These are phyloP conservation scores for Helianthus annuus DNA, from an alignment of 129 eudicot genomes.

Conservation along the genomic window DNA sequence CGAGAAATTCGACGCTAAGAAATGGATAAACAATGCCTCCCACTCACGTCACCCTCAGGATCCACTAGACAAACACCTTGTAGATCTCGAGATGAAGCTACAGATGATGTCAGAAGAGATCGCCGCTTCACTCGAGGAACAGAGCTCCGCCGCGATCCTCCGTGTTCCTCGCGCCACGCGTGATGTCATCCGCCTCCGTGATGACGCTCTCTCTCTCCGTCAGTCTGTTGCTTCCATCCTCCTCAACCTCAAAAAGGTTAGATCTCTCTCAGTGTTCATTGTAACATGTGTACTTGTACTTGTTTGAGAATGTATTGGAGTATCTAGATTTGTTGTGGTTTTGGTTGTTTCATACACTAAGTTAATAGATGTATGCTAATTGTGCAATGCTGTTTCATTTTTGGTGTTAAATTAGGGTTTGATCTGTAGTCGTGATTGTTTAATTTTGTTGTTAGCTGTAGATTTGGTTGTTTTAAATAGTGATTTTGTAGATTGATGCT, in stretches of 20 bases:
- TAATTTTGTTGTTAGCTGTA: not conserved
- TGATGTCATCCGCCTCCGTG: constrained; percentile 86
- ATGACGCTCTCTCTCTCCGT: constrained; percentile 91
- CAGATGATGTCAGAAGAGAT: constrained; percentile 95
- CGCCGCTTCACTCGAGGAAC: constrained; percentile 95
- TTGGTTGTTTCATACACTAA: not conserved
- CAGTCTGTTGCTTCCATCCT: constrained; percentile 77
- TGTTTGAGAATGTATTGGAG: not conserved
- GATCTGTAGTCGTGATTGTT: not conserved
- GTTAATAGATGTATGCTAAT: not conserved
- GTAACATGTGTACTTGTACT: not conserved
- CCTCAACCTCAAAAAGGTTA: constrained; percentile 71
- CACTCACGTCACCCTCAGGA: constrained; percentile 89
- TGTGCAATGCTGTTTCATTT: constrained; percentile 8
- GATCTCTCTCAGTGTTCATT: constrained; percentile 17
- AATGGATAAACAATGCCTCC: constrained; percentile 87
- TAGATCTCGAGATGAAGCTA: constrained; percentile 97
- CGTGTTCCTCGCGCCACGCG: constrained; percentile 99
- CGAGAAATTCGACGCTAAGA: constrained; percentile 89
- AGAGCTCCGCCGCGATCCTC: constrained; percentile 93
- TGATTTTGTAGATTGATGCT: too few relatives aligned
- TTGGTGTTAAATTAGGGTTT: not conserved
- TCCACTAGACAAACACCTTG: constrained; percentile 76
- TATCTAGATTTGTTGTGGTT: not conserved
- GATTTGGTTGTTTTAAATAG: not conserved